phyloP scores from a whole-genome alignment of 352 stramenopile genomes.

The Phytophthora boehmeriae region DNA sequence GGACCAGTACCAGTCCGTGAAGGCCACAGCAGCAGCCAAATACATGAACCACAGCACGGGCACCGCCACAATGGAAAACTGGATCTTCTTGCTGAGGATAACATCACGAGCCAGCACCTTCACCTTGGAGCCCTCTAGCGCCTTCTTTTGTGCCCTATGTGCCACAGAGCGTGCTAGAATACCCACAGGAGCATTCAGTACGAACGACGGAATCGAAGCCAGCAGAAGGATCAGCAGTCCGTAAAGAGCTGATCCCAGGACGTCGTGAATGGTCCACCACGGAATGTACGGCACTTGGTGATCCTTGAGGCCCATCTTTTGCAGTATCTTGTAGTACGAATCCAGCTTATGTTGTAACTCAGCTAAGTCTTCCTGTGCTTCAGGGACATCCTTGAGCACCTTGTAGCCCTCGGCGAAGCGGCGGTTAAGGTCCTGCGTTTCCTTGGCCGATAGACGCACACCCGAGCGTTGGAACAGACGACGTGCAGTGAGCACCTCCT shows the following conservation, averaged over 20 bases:
- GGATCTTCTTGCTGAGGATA: constrained; percentile 93
- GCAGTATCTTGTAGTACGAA: constrained; percentile 85
- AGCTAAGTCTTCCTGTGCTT: constrained; percentile 63
- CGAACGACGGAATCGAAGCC: constrained; percentile 91
- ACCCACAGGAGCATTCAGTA: constrained; percentile 91
- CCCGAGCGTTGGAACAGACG: constrained; percentile 94
- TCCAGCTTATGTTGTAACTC: constrained; percentile 79
- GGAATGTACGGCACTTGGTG: constrained; percentile 91
- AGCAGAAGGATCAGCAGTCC: constrained; percentile 85
- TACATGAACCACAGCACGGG: constrained; percentile 90
- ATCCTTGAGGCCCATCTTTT: constrained; percentile 89
- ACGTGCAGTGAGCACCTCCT: constrained; percentile 95
- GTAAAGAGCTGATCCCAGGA: constrained; percentile 90
- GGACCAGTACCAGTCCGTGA: constrained; percentile 89
- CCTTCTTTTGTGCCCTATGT: constrained; percentile 80
- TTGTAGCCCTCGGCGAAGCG: constrained; percentile 92
- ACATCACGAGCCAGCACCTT: constrained; percentile 92
- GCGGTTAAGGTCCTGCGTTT: constrained; percentile 92
- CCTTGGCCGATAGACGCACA: constrained; percentile 83
- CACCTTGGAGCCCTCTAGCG: constrained; percentile 88
- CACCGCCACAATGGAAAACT: constrained; percentile 92
- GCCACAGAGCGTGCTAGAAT: constrained; percentile 84
- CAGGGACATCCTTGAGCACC: constrained; percentile 71
- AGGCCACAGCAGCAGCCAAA: constrained; percentile 73
- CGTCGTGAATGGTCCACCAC: constrained; percentile 88